phyloP scores from a whole-genome alignment of 257 asterid genomes.

The Euphrasia confusa region DNA sequence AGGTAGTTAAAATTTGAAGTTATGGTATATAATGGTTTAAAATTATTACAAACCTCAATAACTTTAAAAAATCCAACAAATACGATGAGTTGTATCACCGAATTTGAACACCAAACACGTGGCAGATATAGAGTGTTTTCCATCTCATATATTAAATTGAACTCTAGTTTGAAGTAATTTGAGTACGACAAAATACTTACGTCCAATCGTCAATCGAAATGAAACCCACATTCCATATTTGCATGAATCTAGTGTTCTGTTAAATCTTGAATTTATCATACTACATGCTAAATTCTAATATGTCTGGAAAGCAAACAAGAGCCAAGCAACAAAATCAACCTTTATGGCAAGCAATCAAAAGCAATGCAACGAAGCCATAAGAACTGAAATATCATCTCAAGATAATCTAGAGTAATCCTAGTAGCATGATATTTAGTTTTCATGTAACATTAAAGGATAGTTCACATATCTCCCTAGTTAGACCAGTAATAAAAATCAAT shows the following conservation, averaged over 20 bases:
- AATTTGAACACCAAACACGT: slow-evolving; percentile 9
- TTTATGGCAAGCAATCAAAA: slow-evolving; percentile 20
- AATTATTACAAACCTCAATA: slow-evolving; percentile 17
- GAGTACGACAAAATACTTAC: slow-evolving; percentile 13
- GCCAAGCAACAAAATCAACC: slow-evolving; percentile 10
- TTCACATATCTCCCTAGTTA: slow-evolving; percentile 8
- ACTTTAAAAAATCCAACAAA: slow-evolving; percentile 1
- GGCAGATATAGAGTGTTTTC: slow-evolving; percentile 13
- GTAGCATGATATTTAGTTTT: slow-evolving; percentile 17
- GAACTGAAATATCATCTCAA: slow-evolving; percentile 19
- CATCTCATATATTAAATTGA: slow-evolving; percentile 18
- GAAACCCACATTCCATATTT: slow-evolving; percentile 4
- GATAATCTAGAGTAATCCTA: slow-evolving; percentile 17
- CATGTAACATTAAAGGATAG: slow-evolving; percentile 14
- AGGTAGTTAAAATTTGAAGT: neutral
- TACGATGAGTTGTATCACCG: neutral
- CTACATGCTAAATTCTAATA: slow-evolving; percentile 18
- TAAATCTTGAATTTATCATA: slow-evolving; percentile 13
- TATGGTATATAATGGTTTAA: neutral
- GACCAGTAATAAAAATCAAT: slow-evolving; percentile 22
- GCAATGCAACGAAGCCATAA: slow-evolving; percentile 12
- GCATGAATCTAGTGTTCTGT: slow-evolving; percentile 11
- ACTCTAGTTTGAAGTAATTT: slow-evolving; percentile 19
- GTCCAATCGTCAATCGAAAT: neutral
- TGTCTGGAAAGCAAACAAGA: slow-evolving; percentile 15